Conservation (phyloP, 2,329 filamentous ascomycete species). For the Arthrobotrys conoides region DNA sequence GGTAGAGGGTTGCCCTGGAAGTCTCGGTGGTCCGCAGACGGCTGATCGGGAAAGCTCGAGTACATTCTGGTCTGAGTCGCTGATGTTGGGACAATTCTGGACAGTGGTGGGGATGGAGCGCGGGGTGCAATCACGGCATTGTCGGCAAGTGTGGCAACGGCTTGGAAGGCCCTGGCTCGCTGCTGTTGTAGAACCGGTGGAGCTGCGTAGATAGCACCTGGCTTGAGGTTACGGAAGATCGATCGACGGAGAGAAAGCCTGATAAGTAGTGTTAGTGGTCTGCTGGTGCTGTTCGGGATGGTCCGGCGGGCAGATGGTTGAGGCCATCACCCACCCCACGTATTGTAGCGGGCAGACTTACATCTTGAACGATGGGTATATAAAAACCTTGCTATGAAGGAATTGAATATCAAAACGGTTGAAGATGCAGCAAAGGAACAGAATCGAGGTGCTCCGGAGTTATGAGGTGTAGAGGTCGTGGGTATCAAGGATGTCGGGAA, state of each 20-base stretch:
- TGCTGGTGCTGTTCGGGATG: slow-evolving; percentile 22
- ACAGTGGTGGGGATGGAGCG: slow-evolving; percentile 52
- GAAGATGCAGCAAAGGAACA: background rate
- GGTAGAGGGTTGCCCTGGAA: slow-evolving; percentile 46
- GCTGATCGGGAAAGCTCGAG: slow-evolving; percentile 10
- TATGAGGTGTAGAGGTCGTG: slow-evolving; percentile 12
- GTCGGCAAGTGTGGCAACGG: slow-evolving; percentile 53
- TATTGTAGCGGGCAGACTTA: slow-evolving; percentile 27
- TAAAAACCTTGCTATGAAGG: slow-evolving; percentile 23
- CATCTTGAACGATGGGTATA: slow-evolving; percentile 36
- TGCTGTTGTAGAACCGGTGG: slow-evolving; percentile 59
- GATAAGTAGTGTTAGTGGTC: background rate
- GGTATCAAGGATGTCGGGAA: slow-evolving; percentile 34
- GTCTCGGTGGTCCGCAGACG: slow-evolving; percentile 21
- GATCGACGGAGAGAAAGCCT: slow-evolving; percentile 60
- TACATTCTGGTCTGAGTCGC: slow-evolving; percentile 44
- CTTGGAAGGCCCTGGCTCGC: slow-evolving; percentile 53
- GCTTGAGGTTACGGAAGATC: slow-evolving; percentile 60
- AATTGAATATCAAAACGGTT: slow-evolving; percentile 15
- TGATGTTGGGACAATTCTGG: slow-evolving; percentile 39
- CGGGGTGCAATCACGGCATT: slow-evolving; percentile 36
- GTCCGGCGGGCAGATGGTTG: slow-evolving; percentile 9
- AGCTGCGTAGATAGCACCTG: slow-evolving; percentile 55
- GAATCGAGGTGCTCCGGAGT: slow-evolving; percentile 11
- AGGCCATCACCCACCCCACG: slow-evolving; percentile 42